Percentiles rank a stretch among this genome's conserved stretches.
Conservation (phyloP, 176 grass and related monocot genomes). For the Eleusine indica region DNA sequence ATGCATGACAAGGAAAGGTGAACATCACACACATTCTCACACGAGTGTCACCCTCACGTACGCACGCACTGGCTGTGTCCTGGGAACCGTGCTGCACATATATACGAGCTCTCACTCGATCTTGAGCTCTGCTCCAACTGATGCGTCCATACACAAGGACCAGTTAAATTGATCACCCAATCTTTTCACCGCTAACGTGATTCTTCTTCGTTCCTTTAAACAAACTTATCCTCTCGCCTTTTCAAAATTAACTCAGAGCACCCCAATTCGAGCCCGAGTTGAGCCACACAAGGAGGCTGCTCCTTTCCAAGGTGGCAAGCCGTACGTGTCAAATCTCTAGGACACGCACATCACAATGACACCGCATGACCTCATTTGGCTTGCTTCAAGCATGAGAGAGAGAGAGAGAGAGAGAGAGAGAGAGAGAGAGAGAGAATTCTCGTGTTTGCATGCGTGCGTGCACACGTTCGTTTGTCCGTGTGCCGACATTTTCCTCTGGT, state of each 20-base stretch:
- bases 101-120: background rate
- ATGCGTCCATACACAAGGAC: constrained; percentile 12
- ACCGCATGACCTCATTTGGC: too few species aligned
- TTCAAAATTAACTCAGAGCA: too few species aligned
- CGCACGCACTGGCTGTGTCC: background rate
- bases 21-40: constrained; percentile 9
- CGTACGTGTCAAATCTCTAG: background rate
- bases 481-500: background rate
- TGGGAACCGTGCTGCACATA: constrained; percentile 1
- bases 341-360: constrained; percentile 30
- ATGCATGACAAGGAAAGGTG: background rate
- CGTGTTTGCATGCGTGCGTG: background rate
- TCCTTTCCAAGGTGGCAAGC: constrained; percentile 8
- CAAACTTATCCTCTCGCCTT: background rate
- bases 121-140: background rate
- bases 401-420: too few species aligned
- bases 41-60: background rate
- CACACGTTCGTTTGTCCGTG: background rate
- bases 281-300: constrained; percentile 28
- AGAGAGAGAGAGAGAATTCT: too few species aligned
- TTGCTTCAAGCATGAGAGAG: too few species aligned
- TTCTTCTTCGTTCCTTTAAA: background rate
- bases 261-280: background rate
- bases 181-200: background rate
- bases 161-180: background rate